A percentile compares a stretch with the other conserved stretches of the same genome.
These are phyloP conservation scores for Pythium diclinum DNA, from an alignment of 352 stramenopile species.

Conservation along the genomic window DNA sequence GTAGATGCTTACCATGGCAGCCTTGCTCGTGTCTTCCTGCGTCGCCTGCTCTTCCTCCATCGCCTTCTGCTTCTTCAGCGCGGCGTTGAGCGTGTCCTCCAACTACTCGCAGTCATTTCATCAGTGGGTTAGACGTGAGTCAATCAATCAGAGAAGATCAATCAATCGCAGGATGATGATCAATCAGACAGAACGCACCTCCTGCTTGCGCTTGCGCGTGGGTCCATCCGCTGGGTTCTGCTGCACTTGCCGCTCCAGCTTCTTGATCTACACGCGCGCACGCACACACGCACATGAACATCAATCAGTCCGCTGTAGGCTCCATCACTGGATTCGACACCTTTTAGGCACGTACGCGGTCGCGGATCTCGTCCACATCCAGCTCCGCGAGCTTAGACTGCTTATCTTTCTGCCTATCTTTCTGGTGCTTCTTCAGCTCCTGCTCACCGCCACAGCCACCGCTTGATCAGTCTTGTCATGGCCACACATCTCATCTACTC, in stretches of 20 bases:
- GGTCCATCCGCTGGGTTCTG: constrained; percentile 64
- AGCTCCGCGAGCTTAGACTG: constrained; percentile 57
- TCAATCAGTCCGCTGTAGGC: not conserved
- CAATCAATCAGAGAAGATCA: not conserved
- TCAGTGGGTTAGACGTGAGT: not conserved
- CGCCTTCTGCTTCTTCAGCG: constrained; percentile 72
- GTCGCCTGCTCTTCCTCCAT: constrained; percentile 46
- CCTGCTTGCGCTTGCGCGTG: constrained; percentile 69
- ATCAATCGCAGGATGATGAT: not conserved
- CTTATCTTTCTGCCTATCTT: constrained; percentile 60
- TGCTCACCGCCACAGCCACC: constrained; percentile 14
- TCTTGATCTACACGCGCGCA: constrained; percentile 39
- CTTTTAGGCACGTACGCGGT: constrained; percentile 27
- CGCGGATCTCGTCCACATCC: constrained; percentile 48
- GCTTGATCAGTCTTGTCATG: not conserved
- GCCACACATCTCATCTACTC: too few relatives aligned
- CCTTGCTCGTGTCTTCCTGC: constrained; percentile 27
- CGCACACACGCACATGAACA: not conserved
- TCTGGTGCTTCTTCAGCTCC: constrained; percentile 74
- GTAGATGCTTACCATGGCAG: constrained; percentile 30
- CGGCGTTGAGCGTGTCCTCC: constrained; percentile 61
- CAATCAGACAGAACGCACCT: constrained; percentile 24
- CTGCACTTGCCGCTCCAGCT: constrained; percentile 55
- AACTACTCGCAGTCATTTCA: constrained; percentile 29
- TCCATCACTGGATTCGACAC: not conserved